Percentiles rank a stretch among this genome's conserved stretches.
phyloP scores from a whole-genome alignment of 139 green algal species.

The Micractinium conductrix region DNA sequence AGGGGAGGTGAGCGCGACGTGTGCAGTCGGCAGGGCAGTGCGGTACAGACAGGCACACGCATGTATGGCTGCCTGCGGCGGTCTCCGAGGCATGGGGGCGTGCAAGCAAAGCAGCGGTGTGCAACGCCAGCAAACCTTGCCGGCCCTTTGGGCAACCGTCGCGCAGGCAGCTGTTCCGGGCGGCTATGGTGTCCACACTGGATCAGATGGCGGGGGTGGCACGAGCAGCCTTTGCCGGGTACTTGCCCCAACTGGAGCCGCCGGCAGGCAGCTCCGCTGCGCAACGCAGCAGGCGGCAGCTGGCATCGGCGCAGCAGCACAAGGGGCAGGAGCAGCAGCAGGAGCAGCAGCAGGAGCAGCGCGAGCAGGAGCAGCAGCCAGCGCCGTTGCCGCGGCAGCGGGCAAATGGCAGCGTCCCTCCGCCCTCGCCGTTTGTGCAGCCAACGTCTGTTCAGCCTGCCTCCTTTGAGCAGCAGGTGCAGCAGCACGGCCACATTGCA shows the following conservation, averaged over 20 bases:
- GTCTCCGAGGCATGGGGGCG: too few species aligned
- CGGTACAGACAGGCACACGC: too few species aligned
- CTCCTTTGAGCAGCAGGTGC: background rate
- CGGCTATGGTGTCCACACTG: constrained; percentile 2
- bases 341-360: background rate
- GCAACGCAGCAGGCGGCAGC: too few species aligned
- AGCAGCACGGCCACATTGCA: background rate
- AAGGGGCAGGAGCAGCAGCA: background rate
- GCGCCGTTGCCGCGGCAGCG: background rate
- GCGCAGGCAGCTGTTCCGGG: constrained; percentile 21
- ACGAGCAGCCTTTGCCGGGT: background rate
- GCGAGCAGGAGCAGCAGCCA: background rate
- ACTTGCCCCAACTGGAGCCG: background rate
- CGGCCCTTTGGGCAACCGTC: background rate
- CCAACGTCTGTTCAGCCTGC: background rate
- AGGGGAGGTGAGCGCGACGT: too few species aligned
- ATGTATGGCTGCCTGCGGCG: too few species aligned
- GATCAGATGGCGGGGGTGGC: background rate
- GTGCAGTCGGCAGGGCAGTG: too few species aligned
- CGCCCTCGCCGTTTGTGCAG: background rate
- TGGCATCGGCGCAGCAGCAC: background rate
- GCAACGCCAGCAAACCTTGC: too few species aligned
- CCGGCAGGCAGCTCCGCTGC: background rate
- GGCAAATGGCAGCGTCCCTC: background rate
- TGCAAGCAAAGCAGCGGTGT: too few species aligned